Base-by-base conservation (phyloP, 768 basidiomycete species). In the Pleurotus tuoliensis region DNA sequence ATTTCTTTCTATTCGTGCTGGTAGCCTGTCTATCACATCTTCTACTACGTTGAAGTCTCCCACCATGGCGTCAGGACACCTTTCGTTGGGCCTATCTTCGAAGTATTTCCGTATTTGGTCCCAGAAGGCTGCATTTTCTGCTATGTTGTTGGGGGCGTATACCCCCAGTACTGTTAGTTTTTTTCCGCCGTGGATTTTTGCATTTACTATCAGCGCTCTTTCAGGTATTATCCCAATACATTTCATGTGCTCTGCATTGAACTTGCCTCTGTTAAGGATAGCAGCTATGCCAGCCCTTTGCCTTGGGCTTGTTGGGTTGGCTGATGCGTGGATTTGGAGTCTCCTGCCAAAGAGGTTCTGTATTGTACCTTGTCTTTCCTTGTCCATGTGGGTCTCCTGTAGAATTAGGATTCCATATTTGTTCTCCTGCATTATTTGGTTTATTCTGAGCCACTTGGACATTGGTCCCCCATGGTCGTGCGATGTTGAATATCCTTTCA, bases 11-110 rank as follows among this genome's bases (percentile, higher is more conserved):
- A 13, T 1, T 0, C 59, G 57, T 0, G 55, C 38, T 2, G 76
- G 77, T 0, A 73, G 45, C 0, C 72, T 7, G 56, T 80, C 78
- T 0, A 78, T 52, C 0, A 57, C 15, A 1, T 75, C 71, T 54
- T 80, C 76, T 0, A 72, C 70, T 1, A 79, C 27, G 59, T 82
- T 80, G 44, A 73, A 73, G 57, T 82, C 76, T 0, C 77, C 76
- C 0, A 71, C 30, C 47, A 81, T 57, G 0, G 75, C 11, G 27
- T 78, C 69, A 3, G 68, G 71, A 44, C 51, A 59, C 8, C 56
- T 58, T 7, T 55, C 51, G 2, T 51, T 18, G 30, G 49, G 49
- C 52, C 40, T 46, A 20, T 2, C 40, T 30, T 55, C 46, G 11
- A 51, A 67, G 24, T 20, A 53, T 1, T 49, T 20, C 11, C 59